These are phyloP conservation scores for Teratosphaeria gauchensis DNA, from an alignment of 2,329 filamentous ascomycete genomes.

Conservation along the genomic window DNA sequence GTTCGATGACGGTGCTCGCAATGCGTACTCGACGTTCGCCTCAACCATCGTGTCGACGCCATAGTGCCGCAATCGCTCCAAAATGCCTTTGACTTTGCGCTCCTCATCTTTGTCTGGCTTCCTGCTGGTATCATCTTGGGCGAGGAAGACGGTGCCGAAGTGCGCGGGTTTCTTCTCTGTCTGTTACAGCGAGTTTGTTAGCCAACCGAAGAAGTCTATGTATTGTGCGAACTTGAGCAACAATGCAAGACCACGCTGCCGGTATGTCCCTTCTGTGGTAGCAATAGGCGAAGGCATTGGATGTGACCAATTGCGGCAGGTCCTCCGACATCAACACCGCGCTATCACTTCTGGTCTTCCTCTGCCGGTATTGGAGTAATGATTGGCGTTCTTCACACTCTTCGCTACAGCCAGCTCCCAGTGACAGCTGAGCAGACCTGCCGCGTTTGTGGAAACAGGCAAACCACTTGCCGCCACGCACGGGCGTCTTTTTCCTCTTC, in stretches of 20 bases:
- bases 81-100: constrained; percentile 47
- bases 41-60: constrained; percentile 50
- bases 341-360: background rate
- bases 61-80: constrained; percentile 41
- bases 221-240: background rate
- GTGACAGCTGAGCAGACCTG: background rate
- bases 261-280: too few relatives aligned
- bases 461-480: background rate
- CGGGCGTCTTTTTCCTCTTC: background rate
- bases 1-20: constrained; percentile 53
- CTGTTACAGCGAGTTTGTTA: constrained; percentile 4
- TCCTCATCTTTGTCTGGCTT: constrained; percentile 47
- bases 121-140: constrained; percentile 45
- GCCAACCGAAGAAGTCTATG: background rate
- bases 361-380: background rate
- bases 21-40: constrained; percentile 53
- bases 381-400: background rate
- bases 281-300: background rate
- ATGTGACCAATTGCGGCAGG: background rate
- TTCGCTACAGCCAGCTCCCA: background rate
- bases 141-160: constrained; percentile 53
- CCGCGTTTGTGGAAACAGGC: background rate
- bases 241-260: background rate
- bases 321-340: background rate
- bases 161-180: constrained; percentile 47